Evolutionary conservation across 257 asterid species (phyloP).

Genomic region (Petunia axillaris): DNA sequence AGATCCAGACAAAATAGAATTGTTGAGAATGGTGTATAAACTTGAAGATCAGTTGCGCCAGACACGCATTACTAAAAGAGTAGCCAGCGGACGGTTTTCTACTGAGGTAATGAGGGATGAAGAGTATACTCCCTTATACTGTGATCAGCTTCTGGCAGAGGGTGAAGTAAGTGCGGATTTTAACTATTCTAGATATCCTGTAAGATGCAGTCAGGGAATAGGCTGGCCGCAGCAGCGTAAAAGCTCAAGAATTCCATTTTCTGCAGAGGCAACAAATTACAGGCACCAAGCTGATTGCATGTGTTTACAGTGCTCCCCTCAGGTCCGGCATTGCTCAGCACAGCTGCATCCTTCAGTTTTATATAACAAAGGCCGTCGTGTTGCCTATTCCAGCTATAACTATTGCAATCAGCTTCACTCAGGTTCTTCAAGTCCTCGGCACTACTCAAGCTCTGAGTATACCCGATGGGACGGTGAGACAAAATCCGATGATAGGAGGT

Average conservation of each 20-base stretch:
- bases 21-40: constrained; percentile 71
- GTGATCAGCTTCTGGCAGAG: constrained; percentile 38
- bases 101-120: constrained; percentile 31
- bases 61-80: constrained; percentile 44
- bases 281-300: constrained; percentile 51
- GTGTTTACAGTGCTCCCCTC: constrained; percentile 56
- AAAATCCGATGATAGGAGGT: constrained; percentile 44
- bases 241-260: constrained; percentile 53
- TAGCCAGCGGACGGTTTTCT: constrained; percentile 34
- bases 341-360: constrained; percentile 51
- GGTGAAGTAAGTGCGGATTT: constrained; percentile 44
- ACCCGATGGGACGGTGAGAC: constrained; percentile 48
- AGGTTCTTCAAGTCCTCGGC: constrained; percentile 55
- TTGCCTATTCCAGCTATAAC: constrained; percentile 31
- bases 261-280: constrained; percentile 63
- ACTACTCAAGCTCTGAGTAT: constrained; percentile 48
- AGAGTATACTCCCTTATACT: constrained; percentile 32
- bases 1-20: constrained; percentile 60
- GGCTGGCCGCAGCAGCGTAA: constrained; percentile 39
- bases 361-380: constrained; percentile 30
- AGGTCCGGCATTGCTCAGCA: constrained; percentile 51
- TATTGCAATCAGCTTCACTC: constrained; percentile 37
- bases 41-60: constrained; percentile 73
- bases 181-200: constrained; percentile 38
- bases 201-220: constrained; percentile 29